Evolutionary conservation across 2,329 filamentous ascomycete species (phyloP), one percentile per base, ranked within the genome.

Genomic region (Calonectria pseudoturangicola): DNA sequence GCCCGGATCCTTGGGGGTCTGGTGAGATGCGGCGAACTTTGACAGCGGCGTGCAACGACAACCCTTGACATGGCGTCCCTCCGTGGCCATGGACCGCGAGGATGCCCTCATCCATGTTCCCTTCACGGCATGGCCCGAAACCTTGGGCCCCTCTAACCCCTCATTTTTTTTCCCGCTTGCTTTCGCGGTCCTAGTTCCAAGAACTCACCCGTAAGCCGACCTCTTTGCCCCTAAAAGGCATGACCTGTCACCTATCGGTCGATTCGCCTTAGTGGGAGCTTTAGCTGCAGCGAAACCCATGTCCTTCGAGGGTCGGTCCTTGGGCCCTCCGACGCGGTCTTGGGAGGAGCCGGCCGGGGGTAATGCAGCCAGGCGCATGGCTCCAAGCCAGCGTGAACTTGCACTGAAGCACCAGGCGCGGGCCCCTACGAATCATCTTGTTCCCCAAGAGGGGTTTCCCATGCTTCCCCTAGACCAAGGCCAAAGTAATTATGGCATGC

Each of bases 241-340:
- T 78, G 76, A 72, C 68, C 72, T 74, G 66, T 72, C 70, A 67
- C 50, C 63, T 68, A 74, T 77, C 75, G 73, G 66, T 62, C 73
- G 70, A 73, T 74, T 72, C 63, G 76, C 68, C 74, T 75, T 77
- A 76, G 76, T 70, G 73, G 76, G 56, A 69, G 70, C 68, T 70
- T 76, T 73, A 73, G 76, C 77, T 66, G 70, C 66, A 51, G 65
- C 60, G 43, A 67, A 63, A 69, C 66, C 69, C 47, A 69, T 62
- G 54, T 60, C 58, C 36, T 50, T 56, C 25, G 60, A 72, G 64
- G 66, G 62, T 41, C 45, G 39, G 36, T 64, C 50, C 36, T 67
- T 50, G 56, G 47, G 66, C 56, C 50, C 48, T 45, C 70, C 60
- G 67, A 56, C 58, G 41, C 45, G 66, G 43, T 47, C 66, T 51